Percentiles rank a stretch among this genome's conserved stretches.
phyloP scores from a whole-genome alignment of 1,284 basidiomycete species.

The Moesziomyces parantarcticus region DNA sequence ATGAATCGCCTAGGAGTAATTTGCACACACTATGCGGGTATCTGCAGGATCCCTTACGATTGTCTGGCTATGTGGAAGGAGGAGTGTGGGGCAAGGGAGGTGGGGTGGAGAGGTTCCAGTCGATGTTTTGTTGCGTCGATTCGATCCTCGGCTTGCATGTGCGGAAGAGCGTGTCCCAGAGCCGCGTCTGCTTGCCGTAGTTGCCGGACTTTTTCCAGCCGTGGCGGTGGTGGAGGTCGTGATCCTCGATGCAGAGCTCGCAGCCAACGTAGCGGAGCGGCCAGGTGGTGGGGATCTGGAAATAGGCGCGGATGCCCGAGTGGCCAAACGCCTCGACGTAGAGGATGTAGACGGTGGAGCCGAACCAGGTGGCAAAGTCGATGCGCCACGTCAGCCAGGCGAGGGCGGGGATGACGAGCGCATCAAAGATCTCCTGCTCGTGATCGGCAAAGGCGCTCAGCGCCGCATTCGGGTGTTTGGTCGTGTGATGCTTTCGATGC shows the following conservation, averaged over 20 bases:
- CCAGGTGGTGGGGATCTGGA: constrained; percentile 53
- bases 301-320: constrained; percentile 57
- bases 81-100: no score
- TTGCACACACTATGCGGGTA: no score
- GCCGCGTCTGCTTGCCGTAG: constrained; percentile 64
- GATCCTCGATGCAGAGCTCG: constrained; percentile 64
- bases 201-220: constrained; percentile 59
- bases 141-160: constrained; percentile 59
- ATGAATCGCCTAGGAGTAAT: no score
- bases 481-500: constrained; percentile 56
- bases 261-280: constrained; percentile 41
- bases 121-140: constrained; percentile 26
- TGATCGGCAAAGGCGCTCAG: constrained; percentile 56
- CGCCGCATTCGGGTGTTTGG: constrained; percentile 57
- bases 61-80: no score
- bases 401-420: constrained; percentile 51
- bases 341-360: constrained; percentile 30
- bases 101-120: constrained; percentile 29
- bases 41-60: no score
- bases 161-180: constrained; percentile 65
- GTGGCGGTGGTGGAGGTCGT: constrained; percentile 65
- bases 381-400: constrained; percentile 49
- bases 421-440: constrained; percentile 59
- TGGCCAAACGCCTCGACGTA: constrained; percentile 50
- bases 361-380: constrained; percentile 48